Evolutionary conservation across 2,329 filamentous ascomycete genomes (phyloP), one percentile per base, ranked within the genome.

Genomic region (Pseudocercospora vitis): DNA sequence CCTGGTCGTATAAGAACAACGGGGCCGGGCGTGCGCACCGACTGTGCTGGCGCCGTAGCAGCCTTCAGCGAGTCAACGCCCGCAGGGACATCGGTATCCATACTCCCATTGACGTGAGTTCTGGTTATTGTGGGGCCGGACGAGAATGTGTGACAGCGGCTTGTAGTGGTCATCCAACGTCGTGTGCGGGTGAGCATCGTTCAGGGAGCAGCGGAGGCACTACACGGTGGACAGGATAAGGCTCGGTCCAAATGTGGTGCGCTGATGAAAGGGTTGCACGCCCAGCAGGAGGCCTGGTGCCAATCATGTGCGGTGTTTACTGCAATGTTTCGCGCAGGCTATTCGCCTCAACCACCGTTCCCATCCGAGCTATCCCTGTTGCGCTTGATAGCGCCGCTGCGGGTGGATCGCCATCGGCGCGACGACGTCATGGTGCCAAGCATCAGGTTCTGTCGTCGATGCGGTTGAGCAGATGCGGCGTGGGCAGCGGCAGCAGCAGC

Each of bases 201-300:
- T 52, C 32, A 52, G 19, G 42, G 40, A 50, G 39, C 52, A 50
- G 49, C 50, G 56, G 39, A 51, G 39, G 19, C 50, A 56, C n/a
- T n/a, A n/a, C n/a, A n/a, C n/a, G n/a, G n/a, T n/a, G n/a, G n/a
- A n/a, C 21, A 49, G 54, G 35, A 44, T 48, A 46, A 52, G 48
- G 42, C 29, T 58, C 56, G 56, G 56, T 14, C 37, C 48, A 48
- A 45, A 52, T 42, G 28, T 39, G 31, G 21, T 49, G 32, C 53
- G 23, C 40, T 33, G 19, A 39, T 39, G 23, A 28, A 18, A 37
- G 45, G 46, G 47, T 51, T 47, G 35, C 29, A 16, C 14, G 16
- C 35, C 39, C 47, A 50, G 52, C 47, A 50, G 40, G 47, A 50
- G 28, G 39, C 42, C 37, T 49, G 31, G 29, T 49, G 35, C 51